A percentile compares a stretch with the other conserved stretches of the same genome.
Conservation (phyloP, 2,329 filamentous ascomycete species). For the Incumbomyces lentus region DNA sequence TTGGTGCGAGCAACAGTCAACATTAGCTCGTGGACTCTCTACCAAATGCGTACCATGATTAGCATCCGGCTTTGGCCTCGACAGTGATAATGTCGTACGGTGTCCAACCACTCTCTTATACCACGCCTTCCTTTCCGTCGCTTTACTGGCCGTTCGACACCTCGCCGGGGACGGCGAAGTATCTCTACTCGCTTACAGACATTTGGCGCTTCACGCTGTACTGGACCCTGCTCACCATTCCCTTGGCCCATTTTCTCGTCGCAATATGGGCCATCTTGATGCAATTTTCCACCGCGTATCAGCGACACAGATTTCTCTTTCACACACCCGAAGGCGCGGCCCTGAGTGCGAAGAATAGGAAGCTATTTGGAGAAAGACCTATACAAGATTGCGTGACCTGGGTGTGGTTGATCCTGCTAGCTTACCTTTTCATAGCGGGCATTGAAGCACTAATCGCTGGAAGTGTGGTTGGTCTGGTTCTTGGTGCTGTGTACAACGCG, state of each 20-base stretch:
- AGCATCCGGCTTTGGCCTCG: not conserved
- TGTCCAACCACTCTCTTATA: conserved; percentile 38
- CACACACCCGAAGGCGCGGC: conserved; percentile 9
- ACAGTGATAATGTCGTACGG: conserved; percentile 14
- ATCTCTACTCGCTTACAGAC: conserved; percentile 64
- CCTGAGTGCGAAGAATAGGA: conserved; percentile 17
- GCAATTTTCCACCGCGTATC: conserved; percentile 34
- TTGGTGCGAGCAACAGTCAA: too few relatives aligned
- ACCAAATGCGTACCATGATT: too few relatives aligned
- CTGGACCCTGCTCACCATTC: conserved; percentile 77
- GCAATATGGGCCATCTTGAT: conserved; percentile 62
- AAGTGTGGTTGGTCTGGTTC: conserved; percentile 65
- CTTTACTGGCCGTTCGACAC: conserved; percentile 64
- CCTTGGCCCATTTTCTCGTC: conserved; percentile 62
- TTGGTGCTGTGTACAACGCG: conserved; percentile 69
- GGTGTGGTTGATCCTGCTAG: conserved; percentile 61
- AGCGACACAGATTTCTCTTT: conserved; percentile 12
- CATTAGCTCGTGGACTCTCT: too few relatives aligned
- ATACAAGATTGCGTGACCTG: conserved; percentile 18
- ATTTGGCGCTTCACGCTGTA: conserved; percentile 80
- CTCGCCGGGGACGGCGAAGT: conserved; percentile 44
- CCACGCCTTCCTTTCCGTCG: conserved; percentile 64
- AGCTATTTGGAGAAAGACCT: conserved; percentile 17
- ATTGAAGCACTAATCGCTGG: conserved; percentile 70
- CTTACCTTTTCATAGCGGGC: conserved; percentile 62